Conservation (phyloP, 371 early-diverging fungal species). For the Batrachochytrium dendrobatidis region DNA sequence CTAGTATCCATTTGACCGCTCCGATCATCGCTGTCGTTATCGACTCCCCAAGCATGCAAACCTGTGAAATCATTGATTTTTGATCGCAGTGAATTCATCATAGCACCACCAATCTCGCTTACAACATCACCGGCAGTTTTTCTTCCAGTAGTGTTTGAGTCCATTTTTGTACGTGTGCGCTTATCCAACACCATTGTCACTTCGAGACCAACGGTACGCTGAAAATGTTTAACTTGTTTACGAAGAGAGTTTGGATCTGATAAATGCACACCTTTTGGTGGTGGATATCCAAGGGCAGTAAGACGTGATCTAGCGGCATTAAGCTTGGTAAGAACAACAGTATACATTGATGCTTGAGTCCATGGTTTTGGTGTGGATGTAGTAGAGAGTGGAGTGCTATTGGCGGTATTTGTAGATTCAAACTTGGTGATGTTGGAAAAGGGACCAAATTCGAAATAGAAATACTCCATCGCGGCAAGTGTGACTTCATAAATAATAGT, state of each 20-base stretch:
- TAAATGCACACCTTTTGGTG: not conserved
- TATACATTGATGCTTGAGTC: constrained; percentile 13
- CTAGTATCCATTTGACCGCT: not conserved
- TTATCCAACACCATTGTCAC: constrained; percentile 18
- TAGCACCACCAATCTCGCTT: constrained; percentile 8
- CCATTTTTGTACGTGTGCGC: constrained; percentile 11
- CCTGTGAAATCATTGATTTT: constrained; percentile 20
- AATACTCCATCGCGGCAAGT: constrained; percentile 9
- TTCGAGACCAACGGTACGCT: constrained; percentile 12
- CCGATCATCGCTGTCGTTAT: not conserved
- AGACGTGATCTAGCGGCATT: constrained; percentile 7
- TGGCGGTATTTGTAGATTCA: not conserved
- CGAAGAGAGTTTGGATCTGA: constrained; percentile 8
- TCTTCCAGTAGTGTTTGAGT: constrained; percentile 5
- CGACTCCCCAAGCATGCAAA: constrained; percentile 7
- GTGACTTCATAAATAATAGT: constrained; percentile 21
- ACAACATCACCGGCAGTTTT: constrained; percentile 1
- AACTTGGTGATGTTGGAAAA: constrained; percentile 12
- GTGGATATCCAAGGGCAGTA: constrained; percentile 9
- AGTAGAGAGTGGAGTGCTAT: no score
- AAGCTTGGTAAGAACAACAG: constrained; percentile 7
- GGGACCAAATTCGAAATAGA: constrained; percentile 23
- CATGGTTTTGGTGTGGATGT: constrained; percentile 2
- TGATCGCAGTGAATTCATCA: constrained; percentile 11
- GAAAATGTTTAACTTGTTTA: constrained; percentile 22